These are phyloP conservation scores for Talaromyces pinophilus DNA, from an alignment of 2,329 filamentous ascomycete species.

Conservation along the genomic window DNA sequence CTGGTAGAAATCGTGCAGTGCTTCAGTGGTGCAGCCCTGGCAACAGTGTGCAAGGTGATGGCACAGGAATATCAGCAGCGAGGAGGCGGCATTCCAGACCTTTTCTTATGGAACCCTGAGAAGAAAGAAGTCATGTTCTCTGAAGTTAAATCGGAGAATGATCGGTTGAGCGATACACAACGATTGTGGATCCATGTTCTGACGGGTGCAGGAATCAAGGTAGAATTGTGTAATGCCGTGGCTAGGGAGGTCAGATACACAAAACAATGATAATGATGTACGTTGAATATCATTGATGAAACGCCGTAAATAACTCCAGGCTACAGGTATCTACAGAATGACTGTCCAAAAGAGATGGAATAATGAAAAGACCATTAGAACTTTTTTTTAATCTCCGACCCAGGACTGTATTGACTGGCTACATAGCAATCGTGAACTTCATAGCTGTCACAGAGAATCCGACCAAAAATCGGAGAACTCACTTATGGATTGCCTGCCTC, in stretches of 20 bases:
- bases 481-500: neutral
- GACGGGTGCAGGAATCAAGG: conserved; percentile 76
- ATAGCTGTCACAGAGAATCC: conserved; percentile 4
- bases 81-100: conserved; percentile 86
- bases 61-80: conserved; percentile 90
- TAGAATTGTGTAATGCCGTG: conserved; percentile 74
- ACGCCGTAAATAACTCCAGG: conserved; percentile 10
- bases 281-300: neutral
- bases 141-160: conserved; percentile 82
- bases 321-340: conserved; percentile 19
- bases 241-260: conserved; percentile 54
- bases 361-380: conserved; percentile 7
- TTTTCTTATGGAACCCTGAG: conserved; percentile 77
- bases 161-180: conserved; percentile 93
- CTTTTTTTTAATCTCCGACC: conserved; percentile 14
- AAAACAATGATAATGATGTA: neutral
- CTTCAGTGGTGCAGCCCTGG: conserved; percentile 78
- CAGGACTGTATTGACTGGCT: conserved; percentile 14
- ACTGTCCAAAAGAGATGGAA: neutral
- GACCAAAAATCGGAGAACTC: neutral
- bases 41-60: conserved; percentile 86
- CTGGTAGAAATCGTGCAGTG: conserved; percentile 75
- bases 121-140: conserved; percentile 70
- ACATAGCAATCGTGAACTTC: conserved; percentile 16
- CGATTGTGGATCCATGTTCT: conserved; percentile 95